A percentile compares a stretch with the other conserved stretches of the same genome.
Conservation (phyloP, 768 basidiomycete species). For the Russula virescens region DNA sequence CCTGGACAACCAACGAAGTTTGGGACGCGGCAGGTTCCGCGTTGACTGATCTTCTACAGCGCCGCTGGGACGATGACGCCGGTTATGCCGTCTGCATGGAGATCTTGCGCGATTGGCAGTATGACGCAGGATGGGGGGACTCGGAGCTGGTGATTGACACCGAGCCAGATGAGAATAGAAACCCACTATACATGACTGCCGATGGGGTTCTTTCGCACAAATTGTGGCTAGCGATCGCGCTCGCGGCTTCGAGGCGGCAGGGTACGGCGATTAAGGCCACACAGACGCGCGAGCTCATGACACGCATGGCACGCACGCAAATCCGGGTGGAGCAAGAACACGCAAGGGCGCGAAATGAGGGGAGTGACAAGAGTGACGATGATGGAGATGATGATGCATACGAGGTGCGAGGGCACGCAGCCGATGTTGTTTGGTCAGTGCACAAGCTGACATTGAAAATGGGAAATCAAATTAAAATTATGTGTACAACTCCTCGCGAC, state of each 20-base stretch:
- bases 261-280: not conserved
- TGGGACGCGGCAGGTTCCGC: conserved; percentile 26
- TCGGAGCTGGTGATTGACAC: conserved; percentile 18
- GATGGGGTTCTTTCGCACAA: conserved; percentile 22
- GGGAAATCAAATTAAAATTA: conserved; percentile 11
- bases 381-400: conserved; percentile 6
- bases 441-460: conserved; percentile 11
- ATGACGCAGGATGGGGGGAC: conserved; percentile 18
- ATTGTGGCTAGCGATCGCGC: conserved; percentile 20
- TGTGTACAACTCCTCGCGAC: not conserved
- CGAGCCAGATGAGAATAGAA: conserved; percentile 4
- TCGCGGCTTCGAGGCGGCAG: conserved; percentile 8
- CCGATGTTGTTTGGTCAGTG: conserved; percentile 1
- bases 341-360: not conserved
- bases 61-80: conserved; percentile 3
- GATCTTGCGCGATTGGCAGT: conserved; percentile 22
- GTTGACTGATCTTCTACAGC: conserved; percentile 1
- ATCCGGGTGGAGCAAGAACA: conserved; percentile 14
- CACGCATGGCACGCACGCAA: conserved; percentile 12
- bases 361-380: not conserved
- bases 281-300: not conserved
- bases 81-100: conserved; percentile 14
- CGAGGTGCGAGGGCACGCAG: conserved; percentile 6
- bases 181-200: conserved; percentile 20
- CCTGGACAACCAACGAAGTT: conserved; percentile 24